Conservation (phyloP, 2,329 filamentous ascomycete species). For the Arthrinium phaeospermum region DNA sequence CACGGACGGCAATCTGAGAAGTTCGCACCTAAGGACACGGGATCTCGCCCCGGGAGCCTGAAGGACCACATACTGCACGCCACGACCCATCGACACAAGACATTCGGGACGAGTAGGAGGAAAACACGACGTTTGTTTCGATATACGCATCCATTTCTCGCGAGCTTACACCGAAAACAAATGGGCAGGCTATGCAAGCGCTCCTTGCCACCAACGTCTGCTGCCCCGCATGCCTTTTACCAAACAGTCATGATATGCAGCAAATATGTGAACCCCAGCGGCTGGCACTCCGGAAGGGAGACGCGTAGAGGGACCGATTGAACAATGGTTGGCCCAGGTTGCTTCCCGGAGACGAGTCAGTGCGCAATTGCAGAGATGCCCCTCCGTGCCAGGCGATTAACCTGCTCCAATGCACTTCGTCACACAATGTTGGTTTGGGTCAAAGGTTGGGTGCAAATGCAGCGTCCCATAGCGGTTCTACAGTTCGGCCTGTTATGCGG, state of each 20-base stretch:
- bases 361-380: not conserved
- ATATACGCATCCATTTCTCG: slow-evolving; percentile 79
- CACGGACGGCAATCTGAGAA: too few species aligned
- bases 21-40: not conserved
- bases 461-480: not conserved
- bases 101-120: slow-evolving; percentile 61
- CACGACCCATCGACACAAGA: slow-evolving; percentile 55
- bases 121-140: slow-evolving; percentile 64
- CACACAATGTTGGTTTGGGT: not conserved
- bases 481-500: not conserved
- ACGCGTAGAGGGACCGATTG: too few species aligned
- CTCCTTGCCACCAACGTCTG: slow-evolving; percentile 75
- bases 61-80: slow-evolving; percentile 68
- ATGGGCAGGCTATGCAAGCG: slow-evolving; percentile 70
- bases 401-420: not conserved
- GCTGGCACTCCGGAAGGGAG: too few species aligned
- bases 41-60: slow-evolving; percentile 43
- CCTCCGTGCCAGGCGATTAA: not conserved
- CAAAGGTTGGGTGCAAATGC: not conserved
- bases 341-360: not conserved
- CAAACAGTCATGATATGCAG: not conserved
- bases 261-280: too few species aligned
- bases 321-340: not conserved
- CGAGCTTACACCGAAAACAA: slow-evolving; percentile 70
- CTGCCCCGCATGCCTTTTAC: slow-evolving; percentile 61